These are phyloP conservation scores for Solanum aculeatissimum DNA, from an alignment of 305 asterid species.

Conservation along the genomic window DNA sequence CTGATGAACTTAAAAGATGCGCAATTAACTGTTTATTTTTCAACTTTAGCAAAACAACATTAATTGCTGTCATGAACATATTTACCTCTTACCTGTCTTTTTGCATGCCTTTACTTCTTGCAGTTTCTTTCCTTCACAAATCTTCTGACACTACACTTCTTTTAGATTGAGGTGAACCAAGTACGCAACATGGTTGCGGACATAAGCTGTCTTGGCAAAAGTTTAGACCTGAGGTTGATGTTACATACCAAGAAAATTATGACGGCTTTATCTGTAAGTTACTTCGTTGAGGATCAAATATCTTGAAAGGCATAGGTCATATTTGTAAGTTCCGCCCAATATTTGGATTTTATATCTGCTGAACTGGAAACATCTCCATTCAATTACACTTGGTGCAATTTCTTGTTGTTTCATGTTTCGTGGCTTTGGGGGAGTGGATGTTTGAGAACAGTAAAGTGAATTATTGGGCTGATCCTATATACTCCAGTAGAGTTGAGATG, in stretches of 20 bases:
- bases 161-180: conserved; percentile 30
- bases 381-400: background rate
- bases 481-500: background rate
- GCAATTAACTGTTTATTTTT: background rate
- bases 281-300: background rate
- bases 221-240: conserved; percentile 40
- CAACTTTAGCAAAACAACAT: background rate
- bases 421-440: background rate
- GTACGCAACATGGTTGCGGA: conserved; percentile 38
- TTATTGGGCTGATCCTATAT: background rate
- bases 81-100: background rate
- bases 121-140: background rate
- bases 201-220: conserved; percentile 34
- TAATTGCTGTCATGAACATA: background rate
- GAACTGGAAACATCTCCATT: background rate
- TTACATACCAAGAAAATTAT: conserved; percentile 22
- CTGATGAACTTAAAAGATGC: background rate
- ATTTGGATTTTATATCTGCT: background rate
- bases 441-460: background rate
- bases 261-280: conserved; percentile 22
- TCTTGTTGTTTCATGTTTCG: background rate
- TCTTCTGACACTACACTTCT: background rate
- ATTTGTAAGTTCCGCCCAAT: background rate
- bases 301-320: background rate
- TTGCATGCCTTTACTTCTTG: background rate